A percentile compares a stretch with the other conserved stretches of the same genome.
Evolutionary conservation across 495 filamentous ascomycete species (phyloP).

Genomic region (Penicillium pulvis): DNA sequence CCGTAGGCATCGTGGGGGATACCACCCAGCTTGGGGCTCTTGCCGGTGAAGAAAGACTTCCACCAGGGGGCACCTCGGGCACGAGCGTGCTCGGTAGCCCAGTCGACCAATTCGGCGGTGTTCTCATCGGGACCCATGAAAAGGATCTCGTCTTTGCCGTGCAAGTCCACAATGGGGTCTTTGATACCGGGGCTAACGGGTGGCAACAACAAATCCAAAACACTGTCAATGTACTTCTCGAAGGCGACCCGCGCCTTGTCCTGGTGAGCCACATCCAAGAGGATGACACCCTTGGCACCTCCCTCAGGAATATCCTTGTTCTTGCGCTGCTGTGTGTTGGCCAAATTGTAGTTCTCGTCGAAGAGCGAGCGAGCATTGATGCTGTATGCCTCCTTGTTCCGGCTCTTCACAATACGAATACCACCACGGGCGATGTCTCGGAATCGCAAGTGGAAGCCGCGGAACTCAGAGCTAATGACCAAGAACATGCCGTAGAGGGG

Average conservation of each 20-base stretch:
- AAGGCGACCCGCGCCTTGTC: slow-evolving; percentile 90
- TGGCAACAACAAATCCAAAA: slow-evolving; percentile 89
- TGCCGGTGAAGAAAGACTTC: slow-evolving; percentile 99
- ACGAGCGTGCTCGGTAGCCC: slow-evolving; percentile 94
- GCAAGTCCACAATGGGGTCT: slow-evolving; percentile 93
- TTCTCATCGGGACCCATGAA: slow-evolving; percentile 99
- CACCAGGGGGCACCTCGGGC: slow-evolving; percentile 92
- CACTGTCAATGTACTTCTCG: slow-evolving; percentile 99
- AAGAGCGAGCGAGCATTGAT: slow-evolving; percentile 97
- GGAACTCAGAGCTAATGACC: slow-evolving; percentile 93
- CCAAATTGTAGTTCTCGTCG: slow-evolving; percentile 97
- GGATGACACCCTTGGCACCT: slow-evolving; percentile 95
- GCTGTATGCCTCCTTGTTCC: slow-evolving; percentile 89
- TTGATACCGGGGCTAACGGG: slow-evolving; percentile 95
- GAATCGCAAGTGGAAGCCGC: slow-evolving; percentile 97
- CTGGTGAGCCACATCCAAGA: slow-evolving; percentile 90
- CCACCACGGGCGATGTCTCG: slow-evolving; percentile 95
- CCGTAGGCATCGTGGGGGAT: slow-evolving; percentile 96
- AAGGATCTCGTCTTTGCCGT: slow-evolving; percentile 91
- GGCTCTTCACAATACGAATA: slow-evolving; percentile 97
- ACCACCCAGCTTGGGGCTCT: slow-evolving; percentile 91
- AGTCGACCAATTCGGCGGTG: slow-evolving; percentile 94
- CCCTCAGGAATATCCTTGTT: slow-evolving; percentile 99
- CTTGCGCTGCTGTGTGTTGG: slow-evolving; percentile 98
- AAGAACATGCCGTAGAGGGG: slow-evolving; percentile 98